Percentiles rank a stretch among this genome's conserved stretches.
These are phyloP conservation scores for Emergomyces africanus DNA, from an alignment of 2,329 filamentous ascomycete species.

Conservation along the genomic window DNA sequence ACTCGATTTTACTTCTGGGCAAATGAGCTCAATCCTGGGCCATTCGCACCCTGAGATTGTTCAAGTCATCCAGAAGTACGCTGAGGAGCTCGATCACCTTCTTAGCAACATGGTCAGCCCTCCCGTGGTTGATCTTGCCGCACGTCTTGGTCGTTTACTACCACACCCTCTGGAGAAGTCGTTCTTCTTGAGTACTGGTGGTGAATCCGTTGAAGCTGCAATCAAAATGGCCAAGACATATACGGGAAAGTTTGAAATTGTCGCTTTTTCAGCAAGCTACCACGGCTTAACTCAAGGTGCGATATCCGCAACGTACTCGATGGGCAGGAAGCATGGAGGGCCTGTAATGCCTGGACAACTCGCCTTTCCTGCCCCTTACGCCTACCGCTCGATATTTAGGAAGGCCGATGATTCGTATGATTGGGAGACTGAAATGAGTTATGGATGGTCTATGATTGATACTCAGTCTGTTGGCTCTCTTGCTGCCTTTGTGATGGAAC, in stretches of 20 bases:
- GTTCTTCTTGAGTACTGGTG: constrained; percentile 47
- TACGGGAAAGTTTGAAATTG: constrained; percentile 53
- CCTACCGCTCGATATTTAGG: constrained; percentile 50
- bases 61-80: constrained; percentile 37
- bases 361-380: constrained; percentile 46
- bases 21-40: constrained; percentile 48
- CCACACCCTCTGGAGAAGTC: constrained; percentile 39
- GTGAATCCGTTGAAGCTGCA: constrained; percentile 48
- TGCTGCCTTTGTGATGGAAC: constrained; percentile 51
- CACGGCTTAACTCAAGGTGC: constrained; percentile 49
- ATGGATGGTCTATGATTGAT: constrained; percentile 50
- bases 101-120: constrained; percentile 47
- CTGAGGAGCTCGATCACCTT: constrained; percentile 43
- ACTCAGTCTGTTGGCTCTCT: constrained; percentile 47
- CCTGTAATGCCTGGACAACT: constrained; percentile 44
- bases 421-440: constrained; percentile 52
- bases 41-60: constrained; percentile 48
- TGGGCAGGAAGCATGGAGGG: constrained; percentile 37
- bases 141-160: constrained; percentile 37
- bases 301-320: constrained; percentile 41
- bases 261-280: constrained; percentile 46
- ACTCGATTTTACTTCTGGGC: constrained; percentile 48
- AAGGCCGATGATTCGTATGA: constrained; percentile 48
- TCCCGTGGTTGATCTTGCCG: constrained; percentile 44
- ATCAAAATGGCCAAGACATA: constrained; percentile 52